Conservation (phyloP, 371 early-diverging fungal species). For the Syncephalastrum monosporum region DNA sequence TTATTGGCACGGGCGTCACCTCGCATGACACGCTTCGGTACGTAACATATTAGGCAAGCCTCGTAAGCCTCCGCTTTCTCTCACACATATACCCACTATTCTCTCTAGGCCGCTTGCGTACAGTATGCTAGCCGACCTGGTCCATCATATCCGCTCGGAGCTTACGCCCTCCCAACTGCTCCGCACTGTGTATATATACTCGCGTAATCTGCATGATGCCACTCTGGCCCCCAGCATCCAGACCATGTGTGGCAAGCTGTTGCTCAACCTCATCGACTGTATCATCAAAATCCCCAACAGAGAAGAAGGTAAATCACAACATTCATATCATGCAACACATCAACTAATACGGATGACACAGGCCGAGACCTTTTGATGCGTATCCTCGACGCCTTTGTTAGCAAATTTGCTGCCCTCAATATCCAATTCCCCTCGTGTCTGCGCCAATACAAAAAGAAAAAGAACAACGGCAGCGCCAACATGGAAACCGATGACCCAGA, state of each 20-base stretch:
- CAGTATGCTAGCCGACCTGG: constrained; percentile 93
- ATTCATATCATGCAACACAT: not conserved
- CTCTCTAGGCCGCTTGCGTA: constrained; percentile 80
- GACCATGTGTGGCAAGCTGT: constrained; percentile 93
- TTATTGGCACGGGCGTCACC: constrained; percentile 92
- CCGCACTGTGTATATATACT: constrained; percentile 85
- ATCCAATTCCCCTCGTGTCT: constrained; percentile 53
- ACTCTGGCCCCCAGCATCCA: constrained; percentile 87
- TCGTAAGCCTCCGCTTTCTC: not conserved
- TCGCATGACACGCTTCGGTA: constrained; percentile 86
- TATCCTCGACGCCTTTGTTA: constrained; percentile 81
- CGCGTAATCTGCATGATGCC: constrained; percentile 87
- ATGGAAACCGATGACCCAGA: constrained; percentile 32
- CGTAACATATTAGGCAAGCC: not conserved
- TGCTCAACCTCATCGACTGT: constrained; percentile 90
- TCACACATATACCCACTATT: not conserved
- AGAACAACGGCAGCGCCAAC: constrained; percentile 16
- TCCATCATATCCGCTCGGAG: constrained; percentile 91
- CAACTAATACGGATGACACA: constrained; percentile 11
- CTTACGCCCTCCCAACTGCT: constrained; percentile 77
- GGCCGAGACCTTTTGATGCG: constrained; percentile 81
- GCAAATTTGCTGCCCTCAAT: constrained; percentile 76
- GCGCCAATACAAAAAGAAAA: constrained; percentile 52
- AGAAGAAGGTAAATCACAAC: constrained; percentile 37
- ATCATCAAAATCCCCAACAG: constrained; percentile 73